Base-by-base conservation (phyloP, 2,329 filamentous ascomycete species). In the Coleophoma eucalyptorum region DNA sequence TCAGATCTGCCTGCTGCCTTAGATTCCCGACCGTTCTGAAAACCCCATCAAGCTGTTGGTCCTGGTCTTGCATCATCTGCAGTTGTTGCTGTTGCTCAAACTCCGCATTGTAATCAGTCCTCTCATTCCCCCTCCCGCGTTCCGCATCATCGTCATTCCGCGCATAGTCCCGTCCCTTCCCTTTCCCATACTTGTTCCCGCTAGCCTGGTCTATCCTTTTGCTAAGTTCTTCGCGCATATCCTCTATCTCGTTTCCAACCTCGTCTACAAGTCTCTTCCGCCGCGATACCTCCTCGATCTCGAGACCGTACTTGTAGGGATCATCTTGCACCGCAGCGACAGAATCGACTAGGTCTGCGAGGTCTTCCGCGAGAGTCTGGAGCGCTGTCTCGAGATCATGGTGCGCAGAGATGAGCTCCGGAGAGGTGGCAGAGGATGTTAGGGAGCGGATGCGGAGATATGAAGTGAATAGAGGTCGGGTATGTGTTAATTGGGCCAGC, bases 361-460 rank as follows among this genome's bases (percentile, higher is more conserved):
- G 83, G 72, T 99, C 94, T 58, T 94, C 86, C 66, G 80, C 83
- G 31, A 94, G 83, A 21, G 86, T 77, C 44, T 78, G 74, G 50
- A 94, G 81, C 20, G 86, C 75, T 33, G 72, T 60, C 57, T 82
- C 76, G 62, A 94, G 84, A 59, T 92, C 88, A 50, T 80, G 67
- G 50, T 86, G 81, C 43, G 87, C 93, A 48, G 87, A 84, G 65
- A 89, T 82, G 53, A 99, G 89, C 68, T 99, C 94, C 12, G 90
- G 91, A 16, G 89, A 92, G 41, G 78, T 77, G 13, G 85, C 73
- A 8, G 82, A 80, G 38, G 85, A 86, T 52, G 86, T 81, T 21
- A 96, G 86, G 43, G 91, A 94, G 65, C 91, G 90, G 72, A 99
- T 99, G 66, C 94, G 93, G 41, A 96, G 81, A 75, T 96, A 99